phyloP scores from a whole-genome alignment of 1,139 yeast genomes.

The Blastobotrys capitulatus region DNA sequence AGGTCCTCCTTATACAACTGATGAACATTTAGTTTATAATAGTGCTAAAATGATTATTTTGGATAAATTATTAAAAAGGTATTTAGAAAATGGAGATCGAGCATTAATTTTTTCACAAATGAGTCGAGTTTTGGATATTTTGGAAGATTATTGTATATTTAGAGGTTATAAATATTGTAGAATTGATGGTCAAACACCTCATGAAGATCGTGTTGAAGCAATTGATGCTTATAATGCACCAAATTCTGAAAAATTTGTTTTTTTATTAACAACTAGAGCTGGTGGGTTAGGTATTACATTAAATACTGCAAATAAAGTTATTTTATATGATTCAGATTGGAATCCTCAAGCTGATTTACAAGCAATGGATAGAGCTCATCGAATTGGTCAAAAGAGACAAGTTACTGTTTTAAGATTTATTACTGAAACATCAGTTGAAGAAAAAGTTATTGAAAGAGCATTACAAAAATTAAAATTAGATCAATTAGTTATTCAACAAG shows the following conservation, averaged over 20 bases:
- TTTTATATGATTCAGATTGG: slow-evolving; percentile 94
- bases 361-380: slow-evolving; percentile 98
- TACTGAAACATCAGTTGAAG: slow-evolving; percentile 95
- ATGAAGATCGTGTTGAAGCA: slow-evolving; percentile 86
- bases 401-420: slow-evolving; percentile 88
- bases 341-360: slow-evolving; percentile 98
- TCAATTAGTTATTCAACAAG: slow-evolving; percentile 94
- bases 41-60: slow-evolving; percentile 87
- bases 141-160: slow-evolving; percentile 87
- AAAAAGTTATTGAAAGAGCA: slow-evolving; percentile 91
- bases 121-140: slow-evolving; percentile 85
- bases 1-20: slow-evolving; percentile 97
- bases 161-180: slow-evolving; percentile 84
- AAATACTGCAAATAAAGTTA: slow-evolving; percentile 88
- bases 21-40: slow-evolving; percentile 83
- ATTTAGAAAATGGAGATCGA: slow-evolving; percentile 75
- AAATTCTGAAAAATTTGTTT: slow-evolving; percentile 75
- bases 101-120: slow-evolving; percentile 92
- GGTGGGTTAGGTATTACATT: slow-evolving; percentile 96
- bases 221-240: slow-evolving; percentile 89
- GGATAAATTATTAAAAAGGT: slow-evolving; percentile 72
- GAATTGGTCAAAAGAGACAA: slow-evolving; percentile 97
- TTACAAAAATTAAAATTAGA: slow-evolving; percentile 90
- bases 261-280: slow-evolving; percentile 92
- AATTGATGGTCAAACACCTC: slow-evolving; percentile 92